Conservation (phyloP, 1,139 yeast genomes). For the Lodderomyces elongisporus region DNA sequence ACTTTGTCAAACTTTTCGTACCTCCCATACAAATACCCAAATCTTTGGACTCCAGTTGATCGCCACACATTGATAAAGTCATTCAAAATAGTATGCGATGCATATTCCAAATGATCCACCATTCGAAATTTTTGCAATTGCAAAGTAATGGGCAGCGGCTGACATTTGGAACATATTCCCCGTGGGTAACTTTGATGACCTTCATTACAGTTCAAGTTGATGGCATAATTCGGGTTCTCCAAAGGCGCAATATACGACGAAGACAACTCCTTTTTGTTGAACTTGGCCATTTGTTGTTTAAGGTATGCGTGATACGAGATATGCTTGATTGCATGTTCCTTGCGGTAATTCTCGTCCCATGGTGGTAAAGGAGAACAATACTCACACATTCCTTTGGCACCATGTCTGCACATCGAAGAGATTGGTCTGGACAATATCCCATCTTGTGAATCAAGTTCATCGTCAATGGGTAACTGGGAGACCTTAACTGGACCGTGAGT, state of each 20-base stretch:
- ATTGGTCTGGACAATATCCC: slow-evolving; percentile 70
- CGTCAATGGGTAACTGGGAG: slow-evolving; percentile 59
- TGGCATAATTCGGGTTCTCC: slow-evolving; percentile 63
- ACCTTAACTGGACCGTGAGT: slow-evolving; percentile 18
- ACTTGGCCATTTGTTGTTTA: slow-evolving; percentile 63
- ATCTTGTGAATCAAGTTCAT: slow-evolving; percentile 55
- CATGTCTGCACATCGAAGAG: slow-evolving; percentile 74
- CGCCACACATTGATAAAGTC: slow-evolving; percentile 91
- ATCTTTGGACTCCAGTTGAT: slow-evolving; percentile 76
- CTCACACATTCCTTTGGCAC: slow-evolving; percentile 96
- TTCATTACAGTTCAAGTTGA: slow-evolving; percentile 59
- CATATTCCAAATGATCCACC: slow-evolving; percentile 96
- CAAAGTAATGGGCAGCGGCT: slow-evolving; percentile 89
- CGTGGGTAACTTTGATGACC: slow-evolving; percentile 94
- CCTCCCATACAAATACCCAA: slow-evolving; percentile 79
- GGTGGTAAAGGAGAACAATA: slow-evolving; percentile 96
- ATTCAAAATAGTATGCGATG: slow-evolving; percentile 67
- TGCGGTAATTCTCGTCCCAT: slow-evolving; percentile 77
- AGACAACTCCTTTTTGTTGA: slow-evolving; percentile 57
- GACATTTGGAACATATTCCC: slow-evolving; percentile 96
- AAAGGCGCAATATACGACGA: slow-evolving; percentile 76
- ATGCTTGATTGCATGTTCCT: slow-evolving; percentile 78
- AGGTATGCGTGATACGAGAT: slow-evolving; percentile 80
- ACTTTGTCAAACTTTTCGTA: slow-evolving; percentile 75
- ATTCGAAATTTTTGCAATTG: slow-evolving; percentile 87